Conservation (phyloP, 2,329 filamentous ascomycete genomes). For the Cercospora sp. region DNA sequence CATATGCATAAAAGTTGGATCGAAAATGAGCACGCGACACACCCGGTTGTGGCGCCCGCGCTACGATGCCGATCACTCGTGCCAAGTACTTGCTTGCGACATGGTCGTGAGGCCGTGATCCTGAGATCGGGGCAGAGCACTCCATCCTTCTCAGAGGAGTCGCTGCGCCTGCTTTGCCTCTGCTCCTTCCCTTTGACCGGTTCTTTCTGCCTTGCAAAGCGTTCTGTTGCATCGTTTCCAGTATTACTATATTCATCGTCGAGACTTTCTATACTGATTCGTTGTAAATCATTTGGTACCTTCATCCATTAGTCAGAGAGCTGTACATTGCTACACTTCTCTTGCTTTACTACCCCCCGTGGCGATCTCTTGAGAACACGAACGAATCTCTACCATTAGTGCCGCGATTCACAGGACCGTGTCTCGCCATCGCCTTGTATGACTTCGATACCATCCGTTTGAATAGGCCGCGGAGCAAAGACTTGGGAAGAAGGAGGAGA, state of each 20-base stretch:
- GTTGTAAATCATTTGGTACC: not conserved
- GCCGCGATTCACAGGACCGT: not conserved
- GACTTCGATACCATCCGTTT: not conserved
- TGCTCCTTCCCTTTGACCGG: not conserved
- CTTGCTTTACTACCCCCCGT: not conserved
- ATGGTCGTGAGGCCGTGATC: not conserved
- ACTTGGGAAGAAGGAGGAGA: not conserved
- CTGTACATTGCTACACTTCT: not conserved
- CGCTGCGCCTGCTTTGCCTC: not conserved
- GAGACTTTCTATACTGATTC: not conserved
- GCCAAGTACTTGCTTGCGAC: conserved; percentile 5
- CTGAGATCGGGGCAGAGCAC: not conserved
- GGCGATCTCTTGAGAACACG: not conserved
- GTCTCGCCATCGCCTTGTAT: not conserved
- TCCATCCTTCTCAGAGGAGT: conserved; percentile 2
- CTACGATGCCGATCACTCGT: conserved; percentile 1
- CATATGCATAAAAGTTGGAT: not conserved
- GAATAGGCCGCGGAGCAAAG: not conserved
- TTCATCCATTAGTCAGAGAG: not conserved
- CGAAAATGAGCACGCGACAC: conserved; percentile 2
- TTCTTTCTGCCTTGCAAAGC: not conserved
- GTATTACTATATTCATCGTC: not conserved
- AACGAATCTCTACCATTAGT: not conserved
- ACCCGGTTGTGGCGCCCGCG: conserved; percentile 1
- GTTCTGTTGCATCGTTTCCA: not conserved